Evolutionary conservation across 2,329 filamentous ascomycete genomes (phyloP), one percentile per base, ranked within the genome.

Genomic region (Paramyrothecium sp.): DNA sequence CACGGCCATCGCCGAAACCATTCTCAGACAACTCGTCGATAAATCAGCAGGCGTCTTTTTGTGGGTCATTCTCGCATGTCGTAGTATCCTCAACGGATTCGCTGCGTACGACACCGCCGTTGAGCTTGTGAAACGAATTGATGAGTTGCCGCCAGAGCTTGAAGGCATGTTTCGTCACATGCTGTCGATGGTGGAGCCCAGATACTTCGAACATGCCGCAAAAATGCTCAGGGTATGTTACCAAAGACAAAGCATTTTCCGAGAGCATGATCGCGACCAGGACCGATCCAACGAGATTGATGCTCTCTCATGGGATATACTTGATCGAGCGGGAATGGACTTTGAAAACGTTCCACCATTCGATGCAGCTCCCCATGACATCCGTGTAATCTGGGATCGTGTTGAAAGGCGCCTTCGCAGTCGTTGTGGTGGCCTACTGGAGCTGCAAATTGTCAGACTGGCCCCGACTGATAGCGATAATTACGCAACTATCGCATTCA

Each of bases 41-140:
- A 58, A 58, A 22, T 38, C 56, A 2, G 10, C 50, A 0, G 56
- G 56, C 3, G 56, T 58, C 10, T 58, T 55, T 19, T 47, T 58
- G 7, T 58, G 56, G 56, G 54, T 56, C 11, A 16, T 58, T n/a
- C 33, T 58, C 1, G 56, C 56, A 3, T 58, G 56, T 46, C 50
- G 56, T 4, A 51, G 21, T 30, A 7, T 58, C 7, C 5, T 54
- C 10, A 20, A 21, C 10, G 54, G 54, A 5, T 54, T 58, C 11
- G 50, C 30, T 16, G 56, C 44, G 2, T 56, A 52, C 13, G 56
- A 56, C 23, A 33, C 2, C 3, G 34, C 54, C 19, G 7, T 26
- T 1, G 56, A 58, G 16, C 50, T 58, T 11, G 10, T 10, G 3
- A 11, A 7, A 3, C 54, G 56, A 2, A 54, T 56, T 8, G 22